Conservation (phyloP, 805 yeast species). For the Pichia manshurica region DNA sequence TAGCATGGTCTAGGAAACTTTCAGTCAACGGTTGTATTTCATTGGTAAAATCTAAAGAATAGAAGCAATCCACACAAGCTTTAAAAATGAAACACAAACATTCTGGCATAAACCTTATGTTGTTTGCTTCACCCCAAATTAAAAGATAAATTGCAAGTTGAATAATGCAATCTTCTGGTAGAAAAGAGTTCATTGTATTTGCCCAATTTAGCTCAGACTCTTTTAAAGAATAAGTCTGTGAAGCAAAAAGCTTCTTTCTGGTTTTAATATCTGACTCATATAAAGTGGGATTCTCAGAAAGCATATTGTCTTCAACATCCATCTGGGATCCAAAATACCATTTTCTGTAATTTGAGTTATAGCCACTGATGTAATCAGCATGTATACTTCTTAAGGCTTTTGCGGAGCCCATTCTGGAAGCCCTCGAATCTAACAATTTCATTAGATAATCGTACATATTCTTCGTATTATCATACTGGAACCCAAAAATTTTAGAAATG, state of each 20-base stretch:
- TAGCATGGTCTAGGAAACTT: conserved; percentile 57
- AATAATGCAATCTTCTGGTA: conserved; percentile 48
- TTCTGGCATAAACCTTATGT: conserved; percentile 82
- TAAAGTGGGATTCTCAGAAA: conserved; percentile 30
- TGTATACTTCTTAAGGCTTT: conserved; percentile 57
- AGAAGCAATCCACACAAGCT: conserved; percentile 66
- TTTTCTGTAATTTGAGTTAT: conserved; percentile 59
- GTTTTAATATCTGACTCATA: conserved; percentile 31
- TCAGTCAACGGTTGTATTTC: conserved; percentile 27
- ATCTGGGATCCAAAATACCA: conserved; percentile 76
- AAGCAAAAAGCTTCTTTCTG: conserved; percentile 11
- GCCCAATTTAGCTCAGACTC: conserved; percentile 49
- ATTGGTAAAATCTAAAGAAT: conserved; percentile 39
- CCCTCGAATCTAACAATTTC: conserved; percentile 59
- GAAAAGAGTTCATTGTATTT: conserved; percentile 41
- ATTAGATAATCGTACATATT: conserved; percentile 65
- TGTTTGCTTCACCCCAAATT: conserved; percentile 90
- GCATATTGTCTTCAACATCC: conserved; percentile 41
- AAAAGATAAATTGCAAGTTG: conserved; percentile 67
- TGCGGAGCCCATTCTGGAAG: conserved; percentile 55
- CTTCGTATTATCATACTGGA: conserved; percentile 58
- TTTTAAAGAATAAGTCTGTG: conserved; percentile 27
- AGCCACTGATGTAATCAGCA: conserved; percentile 72
- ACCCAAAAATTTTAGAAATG: conserved; percentile 54
- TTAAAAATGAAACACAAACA: conserved; percentile 80